Conservation (phyloP, 2,329 filamentous ascomycete genomes). For the Alternaria panax region DNA sequence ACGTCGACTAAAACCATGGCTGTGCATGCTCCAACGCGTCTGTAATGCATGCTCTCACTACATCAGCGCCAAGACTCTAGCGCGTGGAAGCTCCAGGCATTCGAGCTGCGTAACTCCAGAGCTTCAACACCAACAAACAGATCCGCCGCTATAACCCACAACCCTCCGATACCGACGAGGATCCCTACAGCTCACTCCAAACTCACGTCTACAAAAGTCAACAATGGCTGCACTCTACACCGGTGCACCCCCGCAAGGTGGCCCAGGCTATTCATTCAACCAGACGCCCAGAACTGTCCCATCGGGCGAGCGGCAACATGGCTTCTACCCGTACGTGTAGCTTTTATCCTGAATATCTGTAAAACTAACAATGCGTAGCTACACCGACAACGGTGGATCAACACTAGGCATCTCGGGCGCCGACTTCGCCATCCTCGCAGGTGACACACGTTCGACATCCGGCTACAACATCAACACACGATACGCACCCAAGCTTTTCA, state of each 20-base stretch:
- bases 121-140: constrained; percentile 34
- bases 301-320: constrained; percentile 70
- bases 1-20: background rate
- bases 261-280: constrained; percentile 68
- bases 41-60: constrained; percentile 11
- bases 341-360: constrained; percentile 1
- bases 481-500: constrained; percentile 94
- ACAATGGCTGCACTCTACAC: constrained; percentile 64
- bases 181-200: background rate
- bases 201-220: background rate
- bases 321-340: constrained; percentile 84
- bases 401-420: constrained; percentile 93
- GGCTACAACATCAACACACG: constrained; percentile 99
- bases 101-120: constrained; percentile 36
- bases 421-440: constrained; percentile 95
- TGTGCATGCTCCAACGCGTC: background rate
- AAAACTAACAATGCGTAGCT: constrained; percentile 62
- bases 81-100: constrained; percentile 23
- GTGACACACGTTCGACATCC: constrained; percentile 93
- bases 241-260: constrained; percentile 59
- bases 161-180: constrained; percentile 19
- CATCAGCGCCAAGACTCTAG: constrained; percentile 16
- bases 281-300: constrained; percentile 57
- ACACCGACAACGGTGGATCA: constrained; percentile 97
- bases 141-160: constrained; percentile 21